Evolutionary conservation across 2,329 filamentous ascomycete species (phyloP), one percentile per base, ranked within the genome.

Genomic region (Penicillium sp.): DNA sequence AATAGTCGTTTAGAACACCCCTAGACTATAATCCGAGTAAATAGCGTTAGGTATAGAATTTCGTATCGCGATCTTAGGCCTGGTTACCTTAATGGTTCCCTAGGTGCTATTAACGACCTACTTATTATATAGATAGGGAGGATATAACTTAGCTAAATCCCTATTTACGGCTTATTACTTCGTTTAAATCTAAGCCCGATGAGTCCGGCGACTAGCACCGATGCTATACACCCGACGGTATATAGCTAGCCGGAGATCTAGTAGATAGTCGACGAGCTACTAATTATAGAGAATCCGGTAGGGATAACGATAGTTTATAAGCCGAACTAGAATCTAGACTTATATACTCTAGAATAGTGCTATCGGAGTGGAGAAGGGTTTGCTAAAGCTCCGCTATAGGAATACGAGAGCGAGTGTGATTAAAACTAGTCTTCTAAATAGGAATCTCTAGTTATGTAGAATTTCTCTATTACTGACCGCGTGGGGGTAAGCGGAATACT

Each of bases 1-100:
- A 69, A 16, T 9, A 23, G 23, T 42, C 34, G 44, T 70, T 66
- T 27, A 69, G 47, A n/a, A 13, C 3, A 19, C 51, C 58, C 5
- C 59, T 53, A 32, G 47, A 32, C 44, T 63, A 57, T 13, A 70
- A 52, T 6, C 67, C 67, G 4, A 67, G 46, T 10, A 70, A 53
- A 43, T 64, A 69, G 18, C 45, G 27, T 38, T 69, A 62, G 9
- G 64, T 67, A 51, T 65, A 70, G 38, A 44, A 44, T 32, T 44
- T 9, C n/a, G 27, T 16, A 44, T 44, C 10, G 26, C 11, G 41
- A 26, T 40, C 5, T 5, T 3, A 27, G 3, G 27, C 10, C 26
- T 43, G 41, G 26, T 7, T 23, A 14, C 23, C 26, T 42, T 6
- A 26, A 10, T 27, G 2, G 10, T 16, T 16, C 7, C 14, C n/a